Evolutionary conservation across 345 rosid species (phyloP).

Genomic region (Clausena lansium): DNA sequence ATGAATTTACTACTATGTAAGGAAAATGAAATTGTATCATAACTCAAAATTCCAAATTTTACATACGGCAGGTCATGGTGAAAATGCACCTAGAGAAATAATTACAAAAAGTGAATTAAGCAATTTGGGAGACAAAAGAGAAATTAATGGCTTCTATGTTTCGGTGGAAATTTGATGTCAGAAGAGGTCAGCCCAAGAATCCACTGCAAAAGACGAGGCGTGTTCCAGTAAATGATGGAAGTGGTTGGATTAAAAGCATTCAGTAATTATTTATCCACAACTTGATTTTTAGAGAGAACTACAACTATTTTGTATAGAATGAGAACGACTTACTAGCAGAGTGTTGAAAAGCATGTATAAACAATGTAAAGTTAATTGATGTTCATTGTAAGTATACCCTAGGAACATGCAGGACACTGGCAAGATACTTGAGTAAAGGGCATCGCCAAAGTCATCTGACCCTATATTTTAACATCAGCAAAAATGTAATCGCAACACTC

Average conservation of each 20-base stretch:
- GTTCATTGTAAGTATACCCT: background rate
- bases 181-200: slow-evolving; percentile 5
- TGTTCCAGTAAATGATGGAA: background rate
- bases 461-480: background rate
- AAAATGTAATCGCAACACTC: background rate
- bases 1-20: background rate
- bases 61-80: background rate
- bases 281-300: background rate
- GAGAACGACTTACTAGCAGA: background rate
- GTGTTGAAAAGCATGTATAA: background rate
- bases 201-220: slow-evolving; percentile 14
- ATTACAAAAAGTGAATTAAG: background rate
- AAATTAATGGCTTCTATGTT: background rate
- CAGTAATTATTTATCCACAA: background rate
- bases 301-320: background rate
- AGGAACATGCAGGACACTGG: background rate
- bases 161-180: background rate
- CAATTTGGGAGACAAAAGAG: background rate
- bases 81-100: background rate
- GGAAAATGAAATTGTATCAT: background rate
- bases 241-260: background rate
- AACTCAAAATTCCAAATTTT: background rate
- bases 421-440: background rate
- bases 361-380: background rate
- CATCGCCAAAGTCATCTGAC: background rate